These are phyloP conservation scores for Quercus rubra DNA, from an alignment of 306 rosid genomes.

Conservation along the genomic window DNA sequence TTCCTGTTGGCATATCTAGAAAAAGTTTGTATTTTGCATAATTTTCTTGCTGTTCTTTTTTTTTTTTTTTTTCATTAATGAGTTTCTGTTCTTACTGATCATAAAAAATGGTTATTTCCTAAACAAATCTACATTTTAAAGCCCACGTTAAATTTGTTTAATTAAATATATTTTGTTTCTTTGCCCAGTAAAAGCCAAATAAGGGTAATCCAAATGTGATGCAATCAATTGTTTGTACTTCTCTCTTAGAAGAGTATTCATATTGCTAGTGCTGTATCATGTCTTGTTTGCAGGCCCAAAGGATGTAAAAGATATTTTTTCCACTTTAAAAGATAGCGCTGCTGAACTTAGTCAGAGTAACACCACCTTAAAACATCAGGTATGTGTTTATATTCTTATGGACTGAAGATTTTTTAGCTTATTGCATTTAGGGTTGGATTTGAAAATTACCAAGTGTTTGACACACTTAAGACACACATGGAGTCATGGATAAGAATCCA, in stretches of 20 bases:
- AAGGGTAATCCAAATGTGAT: not conserved
- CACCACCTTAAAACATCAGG: conserved; percentile 65
- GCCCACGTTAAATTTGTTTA: not conserved
- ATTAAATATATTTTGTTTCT: not conserved
- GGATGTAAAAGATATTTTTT: conserved; percentile 71
- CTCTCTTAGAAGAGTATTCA: not conserved
- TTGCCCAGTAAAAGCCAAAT: not conserved
- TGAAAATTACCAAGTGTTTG: conserved; percentile 5
- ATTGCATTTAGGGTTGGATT: not conserved
- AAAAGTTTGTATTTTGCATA: too few relatives aligned
- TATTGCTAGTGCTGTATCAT: not conserved
- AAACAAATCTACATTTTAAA: not conserved
- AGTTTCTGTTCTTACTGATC: too few relatives aligned
- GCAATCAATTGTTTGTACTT: not conserved
- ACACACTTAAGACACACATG: not conserved
- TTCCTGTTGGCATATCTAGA: not conserved
- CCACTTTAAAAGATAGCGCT: conserved; percentile 68
- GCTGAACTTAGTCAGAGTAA: conserved; percentile 54
- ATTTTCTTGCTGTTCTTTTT: too few relatives aligned
- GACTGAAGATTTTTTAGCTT: conserved; percentile 5
- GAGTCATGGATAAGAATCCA: not conserved
- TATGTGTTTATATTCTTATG: conserved; percentile 21
- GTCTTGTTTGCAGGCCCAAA: conserved; percentile 61
- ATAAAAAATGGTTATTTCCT: not conserved
- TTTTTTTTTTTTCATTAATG: too few relatives aligned